Evolutionary conservation across 768 basidiomycete genomes (phyloP).

Genomic region (Cubamyces sp.): DNA sequence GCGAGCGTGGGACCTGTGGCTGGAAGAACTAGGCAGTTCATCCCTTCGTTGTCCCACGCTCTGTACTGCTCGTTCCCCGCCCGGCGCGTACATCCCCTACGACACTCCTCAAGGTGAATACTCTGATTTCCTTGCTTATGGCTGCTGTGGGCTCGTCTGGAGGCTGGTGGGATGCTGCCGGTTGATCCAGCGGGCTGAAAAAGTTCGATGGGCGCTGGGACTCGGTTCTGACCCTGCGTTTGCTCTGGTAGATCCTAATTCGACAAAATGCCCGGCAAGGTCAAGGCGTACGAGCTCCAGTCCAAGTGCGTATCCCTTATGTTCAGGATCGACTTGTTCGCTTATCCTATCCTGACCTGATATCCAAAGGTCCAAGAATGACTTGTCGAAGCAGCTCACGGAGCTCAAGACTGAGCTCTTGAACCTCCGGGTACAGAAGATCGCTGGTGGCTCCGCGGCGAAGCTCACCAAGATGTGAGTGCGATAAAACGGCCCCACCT

Average conservation of each 20-base stretch:
- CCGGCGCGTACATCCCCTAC: constrained; percentile 35
- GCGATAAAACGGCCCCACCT: not conserved
- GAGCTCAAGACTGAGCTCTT: constrained; percentile 97
- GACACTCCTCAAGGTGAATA: constrained; percentile 45
- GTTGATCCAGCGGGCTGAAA: constrained; percentile 6
- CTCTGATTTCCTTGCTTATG: constrained; percentile 21
- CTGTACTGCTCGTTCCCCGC: constrained; percentile 28
- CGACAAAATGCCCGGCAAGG: constrained; percentile 78
- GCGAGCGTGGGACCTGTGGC: constrained; percentile 44
- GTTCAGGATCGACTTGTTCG: not conserved
- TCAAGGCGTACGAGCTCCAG: constrained; percentile 96
- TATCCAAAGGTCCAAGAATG: constrained; percentile 89
- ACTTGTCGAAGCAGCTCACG: constrained; percentile 89
- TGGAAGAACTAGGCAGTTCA: constrained; percentile 46
- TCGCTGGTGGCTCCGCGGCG: constrained; percentile 91
- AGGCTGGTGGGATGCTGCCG: constrained; percentile 21
- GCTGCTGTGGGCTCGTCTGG: constrained; percentile 11
- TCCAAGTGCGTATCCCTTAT: constrained; percentile 73
- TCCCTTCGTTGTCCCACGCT: constrained; percentile 37
- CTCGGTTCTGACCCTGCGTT: constrained; percentile 28
- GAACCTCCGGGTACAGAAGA: constrained; percentile 95
- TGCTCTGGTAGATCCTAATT: constrained; percentile 29
- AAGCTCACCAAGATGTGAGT: constrained; percentile 98
- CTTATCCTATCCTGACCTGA: not conserved
- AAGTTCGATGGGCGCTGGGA: not conserved